Conservation (phyloP, 768 basidiomycete species). For the Panellus pusillus region DNA sequence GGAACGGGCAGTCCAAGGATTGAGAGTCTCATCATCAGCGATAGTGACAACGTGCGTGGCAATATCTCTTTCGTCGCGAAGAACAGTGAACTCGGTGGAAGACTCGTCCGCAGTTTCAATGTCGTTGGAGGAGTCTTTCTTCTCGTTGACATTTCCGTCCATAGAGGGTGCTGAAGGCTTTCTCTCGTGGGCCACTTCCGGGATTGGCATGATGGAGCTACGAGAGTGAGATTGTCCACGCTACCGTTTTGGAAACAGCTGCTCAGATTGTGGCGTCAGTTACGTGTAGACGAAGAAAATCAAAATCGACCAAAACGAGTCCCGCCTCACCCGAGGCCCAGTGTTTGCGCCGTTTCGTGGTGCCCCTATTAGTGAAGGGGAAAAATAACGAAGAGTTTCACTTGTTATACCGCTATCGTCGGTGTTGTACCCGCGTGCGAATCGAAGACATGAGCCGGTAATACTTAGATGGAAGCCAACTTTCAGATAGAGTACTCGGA, state of each 20-base stretch:
- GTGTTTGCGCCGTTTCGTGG: too few relatives aligned
- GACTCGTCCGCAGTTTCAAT: conserved; percentile 31
- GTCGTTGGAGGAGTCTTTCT: conserved; percentile 33
- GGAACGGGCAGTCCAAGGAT: conserved; percentile 48
- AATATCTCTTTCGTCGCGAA: conserved; percentile 46
- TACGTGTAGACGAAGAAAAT: conserved; percentile 6
- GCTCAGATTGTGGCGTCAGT: neutral
- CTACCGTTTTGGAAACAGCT: neutral
- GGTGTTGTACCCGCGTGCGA: too few relatives aligned
- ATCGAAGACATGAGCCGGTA: too few relatives aligned
- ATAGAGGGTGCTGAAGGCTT: conserved; percentile 7
- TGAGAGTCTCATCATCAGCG: conserved; percentile 45
- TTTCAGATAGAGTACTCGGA: too few relatives aligned
- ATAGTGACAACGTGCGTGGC: conserved; percentile 47
- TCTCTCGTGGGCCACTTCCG: conserved; percentile 25
- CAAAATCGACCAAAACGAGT: neutral
- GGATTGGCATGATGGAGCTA: neutral
- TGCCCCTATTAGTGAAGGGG: too few relatives aligned
- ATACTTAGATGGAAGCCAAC: too few relatives aligned
- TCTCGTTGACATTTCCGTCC: conserved; percentile 28
- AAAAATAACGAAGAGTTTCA: too few relatives aligned
- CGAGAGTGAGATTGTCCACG: too few relatives aligned
- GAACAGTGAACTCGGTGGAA: conserved; percentile 33
- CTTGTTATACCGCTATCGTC: too few relatives aligned
- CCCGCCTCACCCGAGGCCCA: neutral